These are phyloP conservation scores for Cystoderma amianthinum DNA, from an alignment of 768 basidiomycete genomes.

Conservation along the genomic window DNA sequence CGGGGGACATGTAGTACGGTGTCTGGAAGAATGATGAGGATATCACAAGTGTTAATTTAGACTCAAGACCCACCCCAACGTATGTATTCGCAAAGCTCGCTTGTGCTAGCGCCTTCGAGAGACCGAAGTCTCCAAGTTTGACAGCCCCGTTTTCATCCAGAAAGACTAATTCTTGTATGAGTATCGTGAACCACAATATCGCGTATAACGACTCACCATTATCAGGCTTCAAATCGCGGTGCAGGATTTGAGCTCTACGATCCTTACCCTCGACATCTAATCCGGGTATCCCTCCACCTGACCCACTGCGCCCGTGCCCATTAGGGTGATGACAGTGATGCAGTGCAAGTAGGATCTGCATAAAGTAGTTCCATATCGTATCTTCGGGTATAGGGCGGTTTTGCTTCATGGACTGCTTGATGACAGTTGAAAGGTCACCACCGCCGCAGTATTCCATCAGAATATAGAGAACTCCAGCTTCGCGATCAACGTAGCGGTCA, in stretches of 20 bases:
- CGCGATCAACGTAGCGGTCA: slow-evolving; percentile 87
- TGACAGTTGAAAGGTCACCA: slow-evolving; percentile 86
- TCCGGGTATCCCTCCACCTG: slow-evolving; percentile 17
- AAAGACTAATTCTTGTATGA: slow-evolving; percentile 54
- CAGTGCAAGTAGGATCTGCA: slow-evolving; percentile 85
- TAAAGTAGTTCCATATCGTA: slow-evolving; percentile 92
- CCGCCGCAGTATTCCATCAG: slow-evolving; percentile 99
- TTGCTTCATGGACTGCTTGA: slow-evolving; percentile 68
- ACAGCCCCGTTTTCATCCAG: slow-evolving; percentile 79
- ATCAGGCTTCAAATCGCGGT: slow-evolving; percentile 95
- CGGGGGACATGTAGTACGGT: slow-evolving; percentile 99
- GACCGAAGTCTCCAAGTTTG: slow-evolving; percentile 95
- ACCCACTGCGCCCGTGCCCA: slow-evolving; percentile 41
- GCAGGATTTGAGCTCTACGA: slow-evolving; percentile 71
- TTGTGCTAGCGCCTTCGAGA: slow-evolving; percentile 86
- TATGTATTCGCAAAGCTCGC: slow-evolving; percentile 93
- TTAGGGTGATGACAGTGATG: slow-evolving; percentile 90
- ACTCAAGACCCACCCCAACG: slow-evolving; percentile 68
- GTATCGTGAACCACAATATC: neutral
- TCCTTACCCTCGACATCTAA: slow-evolving; percentile 38
- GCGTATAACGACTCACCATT: slow-evolving; percentile 57
- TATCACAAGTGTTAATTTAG: neutral
- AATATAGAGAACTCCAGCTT: slow-evolving; percentile 88
- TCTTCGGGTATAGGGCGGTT: slow-evolving; percentile 82
- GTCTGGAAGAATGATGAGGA: slow-evolving; percentile 48